Evolutionary conservation across 1,284 basidiomycete species (phyloP).

Genomic region (Cryptococcus hybrid): DNA sequence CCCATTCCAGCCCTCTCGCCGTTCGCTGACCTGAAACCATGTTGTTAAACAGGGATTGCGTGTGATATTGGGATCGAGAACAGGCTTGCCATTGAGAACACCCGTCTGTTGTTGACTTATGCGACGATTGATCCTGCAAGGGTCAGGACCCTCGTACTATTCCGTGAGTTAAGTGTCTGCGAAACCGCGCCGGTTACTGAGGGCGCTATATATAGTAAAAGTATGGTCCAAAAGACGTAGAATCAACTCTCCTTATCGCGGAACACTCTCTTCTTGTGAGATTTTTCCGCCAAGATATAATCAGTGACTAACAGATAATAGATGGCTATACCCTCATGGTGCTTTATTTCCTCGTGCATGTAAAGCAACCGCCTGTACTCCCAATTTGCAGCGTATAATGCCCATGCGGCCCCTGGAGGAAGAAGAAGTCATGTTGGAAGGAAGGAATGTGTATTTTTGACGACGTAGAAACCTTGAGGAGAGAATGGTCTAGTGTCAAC

Average conservation of each 20-base stretch:
- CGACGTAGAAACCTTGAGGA: conserved; percentile 82
- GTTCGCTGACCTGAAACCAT: too few species aligned
- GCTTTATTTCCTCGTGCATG: conserved; percentile 94
- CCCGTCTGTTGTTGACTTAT: conserved; percentile 91
- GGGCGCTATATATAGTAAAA: conserved; percentile 64
- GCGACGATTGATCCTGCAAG: conserved; percentile 95
- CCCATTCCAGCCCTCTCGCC: too few species aligned
- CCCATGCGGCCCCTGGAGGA: conserved; percentile 76
- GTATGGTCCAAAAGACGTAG: conserved; percentile 98
- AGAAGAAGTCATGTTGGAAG: conserved; percentile 86
- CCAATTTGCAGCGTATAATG: conserved; percentile 86
- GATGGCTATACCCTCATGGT: conserved; percentile 96
- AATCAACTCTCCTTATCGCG: conserved; percentile 97
- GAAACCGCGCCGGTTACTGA: too few species aligned
- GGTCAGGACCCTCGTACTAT: conserved; percentile 90
- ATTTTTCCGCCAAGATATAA: not conserved
- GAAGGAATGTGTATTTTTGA: conserved; percentile 94
- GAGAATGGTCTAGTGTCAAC: conserved; percentile 92
- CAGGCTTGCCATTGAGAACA: conserved; percentile 93
- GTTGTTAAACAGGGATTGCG: conserved; percentile 57
- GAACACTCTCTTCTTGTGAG: conserved; percentile 83
- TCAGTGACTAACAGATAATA: conserved; percentile 10
- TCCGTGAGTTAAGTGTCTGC: conserved; percentile 57
- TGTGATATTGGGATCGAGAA: conserved; percentile 99
- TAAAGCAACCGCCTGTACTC: conserved; percentile 90